phyloP scores from a whole-genome alignment of 2,329 filamentous ascomycete genomes.

The Calonectria crousiana region DNA sequence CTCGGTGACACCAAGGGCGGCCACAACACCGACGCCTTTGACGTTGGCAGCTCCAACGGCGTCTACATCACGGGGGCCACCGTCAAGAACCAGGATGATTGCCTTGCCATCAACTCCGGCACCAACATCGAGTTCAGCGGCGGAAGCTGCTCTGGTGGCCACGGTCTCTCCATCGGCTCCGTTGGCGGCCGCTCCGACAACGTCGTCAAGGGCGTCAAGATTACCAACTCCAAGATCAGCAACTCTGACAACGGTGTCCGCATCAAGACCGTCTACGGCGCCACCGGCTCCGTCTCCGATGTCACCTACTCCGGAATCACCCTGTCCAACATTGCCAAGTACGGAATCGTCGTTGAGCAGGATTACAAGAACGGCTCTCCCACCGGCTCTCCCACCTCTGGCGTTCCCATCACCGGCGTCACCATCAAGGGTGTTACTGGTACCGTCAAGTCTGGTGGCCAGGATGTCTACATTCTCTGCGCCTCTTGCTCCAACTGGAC shows the following conservation, averaged over 20 bases:
- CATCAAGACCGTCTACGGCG: slow-evolving; percentile 62
- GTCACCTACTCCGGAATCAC: slow-evolving; percentile 59
- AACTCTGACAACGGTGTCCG: slow-evolving; percentile 66
- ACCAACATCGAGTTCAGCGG: slow-evolving; percentile 59
- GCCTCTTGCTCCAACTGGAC: slow-evolving; percentile 64
- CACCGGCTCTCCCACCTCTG: slow-evolving; percentile 57
- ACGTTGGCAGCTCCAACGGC: slow-evolving; percentile 62
- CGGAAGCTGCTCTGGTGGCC: slow-evolving; percentile 58
- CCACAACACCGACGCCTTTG: slow-evolving; percentile 71
- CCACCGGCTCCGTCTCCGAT: slow-evolving; percentile 58
- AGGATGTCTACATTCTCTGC: slow-evolving; percentile 66
- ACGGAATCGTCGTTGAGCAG: slow-evolving; percentile 55
- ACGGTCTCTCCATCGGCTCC: slow-evolving; percentile 58
- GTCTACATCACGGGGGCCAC: slow-evolving; percentile 65
- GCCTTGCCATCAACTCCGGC: slow-evolving; percentile 68
- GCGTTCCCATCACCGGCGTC: slow-evolving; percentile 64
- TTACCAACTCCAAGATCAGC: slow-evolving; percentile 60
- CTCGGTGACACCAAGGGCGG: slow-evolving; percentile 49
- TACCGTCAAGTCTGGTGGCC: slow-evolving; percentile 52
- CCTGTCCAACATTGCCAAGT: slow-evolving; percentile 55
- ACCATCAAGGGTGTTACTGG: slow-evolving; percentile 58
- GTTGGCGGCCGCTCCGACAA: slow-evolving; percentile 64
- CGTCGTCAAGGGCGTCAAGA: slow-evolving; percentile 62
- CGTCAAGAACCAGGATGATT: slow-evolving; percentile 73
- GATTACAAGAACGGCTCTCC: slow-evolving; percentile 63